Conservation (phyloP, 2,329 filamentous ascomycete species). For the Fusarium zealandicum region DNA sequence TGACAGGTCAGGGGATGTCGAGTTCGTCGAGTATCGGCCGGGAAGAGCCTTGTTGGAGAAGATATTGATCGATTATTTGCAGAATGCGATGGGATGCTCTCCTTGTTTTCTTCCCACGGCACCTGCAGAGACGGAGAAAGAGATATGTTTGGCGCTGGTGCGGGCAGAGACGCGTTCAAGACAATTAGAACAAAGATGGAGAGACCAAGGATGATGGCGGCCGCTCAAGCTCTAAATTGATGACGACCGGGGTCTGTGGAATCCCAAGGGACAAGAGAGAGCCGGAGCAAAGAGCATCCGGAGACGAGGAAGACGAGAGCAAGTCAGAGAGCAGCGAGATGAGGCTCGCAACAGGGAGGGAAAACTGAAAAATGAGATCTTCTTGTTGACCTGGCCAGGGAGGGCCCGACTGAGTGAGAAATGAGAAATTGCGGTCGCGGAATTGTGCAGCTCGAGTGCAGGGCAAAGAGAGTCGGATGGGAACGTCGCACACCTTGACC, state of each 20-base stretch:
- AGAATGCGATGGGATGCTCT: neutral
- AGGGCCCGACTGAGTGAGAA: slow-evolving; percentile 16
- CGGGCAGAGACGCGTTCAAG: slow-evolving; percentile 9
- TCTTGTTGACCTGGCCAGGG: slow-evolving; percentile 19
- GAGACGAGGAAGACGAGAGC: slow-evolving; percentile 7
- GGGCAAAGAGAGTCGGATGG: slow-evolving; percentile 14
- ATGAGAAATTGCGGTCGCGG: slow-evolving; percentile 25
- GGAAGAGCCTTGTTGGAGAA: slow-evolving; percentile 1
- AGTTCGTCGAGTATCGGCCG: slow-evolving; percentile 1
- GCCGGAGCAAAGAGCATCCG: slow-evolving; percentile 28
- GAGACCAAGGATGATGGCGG: slow-evolving; percentile 2
- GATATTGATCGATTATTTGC: neutral
- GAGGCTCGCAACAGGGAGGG: slow-evolving; percentile 26
- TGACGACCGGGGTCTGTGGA: slow-evolving; percentile 11
- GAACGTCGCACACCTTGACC: slow-evolving; percentile 13
- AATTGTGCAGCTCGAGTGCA: slow-evolving; percentile 17
- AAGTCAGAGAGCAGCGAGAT: slow-evolving; percentile 9
- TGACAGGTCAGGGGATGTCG: slow-evolving; percentile 2
- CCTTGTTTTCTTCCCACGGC: no score
- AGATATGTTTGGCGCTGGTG: slow-evolving; percentile 5
- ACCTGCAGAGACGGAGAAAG: neutral
- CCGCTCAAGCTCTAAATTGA: slow-evolving; percentile 3
- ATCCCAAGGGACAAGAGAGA: slow-evolving; percentile 13
- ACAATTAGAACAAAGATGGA: neutral
- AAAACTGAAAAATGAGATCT: slow-evolving; percentile 33